Base-by-base conservation (phyloP, 805 yeast species). In the Myxozyma lipomycoides region DNA sequence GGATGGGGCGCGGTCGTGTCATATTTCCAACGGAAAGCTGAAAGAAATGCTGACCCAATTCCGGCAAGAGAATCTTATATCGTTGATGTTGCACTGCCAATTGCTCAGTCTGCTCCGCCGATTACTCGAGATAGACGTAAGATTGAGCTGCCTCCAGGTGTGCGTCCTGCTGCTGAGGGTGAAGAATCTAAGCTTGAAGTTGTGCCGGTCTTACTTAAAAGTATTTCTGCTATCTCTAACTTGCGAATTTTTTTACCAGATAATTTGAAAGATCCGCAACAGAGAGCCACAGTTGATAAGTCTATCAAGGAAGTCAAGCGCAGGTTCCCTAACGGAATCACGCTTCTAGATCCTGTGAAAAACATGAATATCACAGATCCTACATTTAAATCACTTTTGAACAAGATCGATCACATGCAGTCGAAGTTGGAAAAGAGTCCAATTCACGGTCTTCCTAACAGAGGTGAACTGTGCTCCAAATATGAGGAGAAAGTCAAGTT, bases 1-100 rank as follows among this genome's bases (percentile, higher is more conserved):
- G 97, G 96, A n/a, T 93, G 98, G 98, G 96, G 91, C 51, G 84
- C 86, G 64, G 93, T 90, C 10, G 81, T 86, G 9, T 79, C 81
- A 42, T 86, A 83, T 61, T 74, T 78, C 38, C 90, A 88, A 68
- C 77, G 98, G 65, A 69, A 70, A 42, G n/a, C n/a, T 6, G 19
- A 15, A 5, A 17, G n/a, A 6, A 35, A 17, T 21, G 6, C 15
- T 35, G 38, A 6, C 32, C 25, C 26, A 40, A n/a, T 48, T 72
- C 66, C 83, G 17, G 96, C 90, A 60, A 96, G 91, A 66, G 95
- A 93, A 65, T 80, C 95, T 0, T 91, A 88, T 66, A 74, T 93
- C 55, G 90, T 90, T 9, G 86, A 83, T 57, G 97, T 89, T 9
- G 79, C 93, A 50, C 84, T 91, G 2, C 82, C 84, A 82, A 86